A percentile compares a stretch with the other conserved stretches of the same genome.
Conservation (phyloP, 225 moss, liverwort and hornwort genomes). For the Ulota crispa region DNA sequence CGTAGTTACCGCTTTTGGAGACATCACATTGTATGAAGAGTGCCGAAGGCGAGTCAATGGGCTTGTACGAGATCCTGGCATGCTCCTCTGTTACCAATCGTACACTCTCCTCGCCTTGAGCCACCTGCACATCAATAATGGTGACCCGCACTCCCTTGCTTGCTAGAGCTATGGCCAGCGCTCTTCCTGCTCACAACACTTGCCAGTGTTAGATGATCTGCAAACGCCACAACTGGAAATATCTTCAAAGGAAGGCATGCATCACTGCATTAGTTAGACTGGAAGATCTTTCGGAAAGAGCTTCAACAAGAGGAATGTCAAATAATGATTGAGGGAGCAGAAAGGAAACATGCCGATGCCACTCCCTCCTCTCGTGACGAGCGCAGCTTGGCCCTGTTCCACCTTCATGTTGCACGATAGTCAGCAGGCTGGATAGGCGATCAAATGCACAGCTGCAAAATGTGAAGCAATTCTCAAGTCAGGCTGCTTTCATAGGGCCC, state of each 20-base stretch:
- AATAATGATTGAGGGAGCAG: not conserved
- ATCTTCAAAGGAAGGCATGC: not conserved
- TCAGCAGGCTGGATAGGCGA: not conserved
- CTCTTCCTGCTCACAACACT: slow-evolving; percentile 50
- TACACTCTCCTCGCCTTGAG: slow-evolving; percentile 55
- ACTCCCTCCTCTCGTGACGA: slow-evolving; percentile 27
- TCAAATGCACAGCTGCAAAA: not conserved
- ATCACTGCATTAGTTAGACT: not conserved
- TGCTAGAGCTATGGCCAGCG: slow-evolving; percentile 56
- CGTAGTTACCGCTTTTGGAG: slow-evolving; percentile 44
- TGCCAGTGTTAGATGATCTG: not conserved
- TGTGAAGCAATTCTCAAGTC: not conserved
- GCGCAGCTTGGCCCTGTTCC: slow-evolving; percentile 26
- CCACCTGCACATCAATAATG: slow-evolving; percentile 43
- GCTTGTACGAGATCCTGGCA: slow-evolving; percentile 46
- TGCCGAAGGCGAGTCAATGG: slow-evolving; percentile 42
- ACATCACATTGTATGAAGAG: slow-evolving; percentile 75
- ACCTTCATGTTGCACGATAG: slow-evolving; percentile 22
- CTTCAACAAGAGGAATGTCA: not conserved
- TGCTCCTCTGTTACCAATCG: slow-evolving; percentile 69
- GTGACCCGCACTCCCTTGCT: slow-evolving; percentile 61
- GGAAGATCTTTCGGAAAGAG: not conserved
- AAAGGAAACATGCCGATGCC: slow-evolving; percentile 23
- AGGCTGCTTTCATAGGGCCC: not conserved
- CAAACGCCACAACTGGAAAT: not conserved